These are phyloP conservation scores for Chlamydomonas sphaeroides DNA, from an alignment of 139 green algal genomes.

Conservation along the genomic window DNA sequence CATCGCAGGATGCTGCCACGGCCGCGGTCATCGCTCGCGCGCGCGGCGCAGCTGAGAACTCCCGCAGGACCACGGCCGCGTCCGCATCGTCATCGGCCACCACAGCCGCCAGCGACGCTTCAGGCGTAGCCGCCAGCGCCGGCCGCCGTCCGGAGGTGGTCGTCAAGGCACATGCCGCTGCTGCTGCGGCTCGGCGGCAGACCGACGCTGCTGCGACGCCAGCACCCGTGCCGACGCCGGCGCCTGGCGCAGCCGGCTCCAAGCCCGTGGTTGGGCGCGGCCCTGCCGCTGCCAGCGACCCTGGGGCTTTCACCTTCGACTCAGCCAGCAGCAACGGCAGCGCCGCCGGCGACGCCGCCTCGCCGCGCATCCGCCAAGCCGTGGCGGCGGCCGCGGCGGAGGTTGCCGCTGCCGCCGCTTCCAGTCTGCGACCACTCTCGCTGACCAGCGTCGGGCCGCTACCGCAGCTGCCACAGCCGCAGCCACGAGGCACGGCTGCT, in stretches of 20 bases:
- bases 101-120: too few relatives aligned
- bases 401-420: constrained; percentile 4
- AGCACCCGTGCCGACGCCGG: too few relatives aligned
- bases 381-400: not conserved
- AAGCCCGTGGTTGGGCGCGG: too few relatives aligned
- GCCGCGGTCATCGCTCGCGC: not conserved
- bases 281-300: not conserved
- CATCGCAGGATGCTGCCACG: not conserved
- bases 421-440: constrained; percentile 11
- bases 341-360: not conserved
- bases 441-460: not conserved
- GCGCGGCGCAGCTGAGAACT: not conserved
- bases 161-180: not conserved
- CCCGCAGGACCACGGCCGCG: not conserved
- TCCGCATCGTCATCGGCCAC: not conserved
- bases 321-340: not conserved
- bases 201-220: not conserved
- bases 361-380: constrained; percentile 23
- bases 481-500: not conserved
- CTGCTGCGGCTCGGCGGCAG: not conserved
- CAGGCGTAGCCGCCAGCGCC: too few relatives aligned
- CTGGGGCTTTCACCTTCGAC: constrained; percentile 8
- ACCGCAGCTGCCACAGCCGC: not conserved
- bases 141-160: not conserved
- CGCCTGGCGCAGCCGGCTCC: too few relatives aligned